phyloP scores from a whole-genome alignment of 345 rosid species.

The Euphorbia lathyris region DNA sequence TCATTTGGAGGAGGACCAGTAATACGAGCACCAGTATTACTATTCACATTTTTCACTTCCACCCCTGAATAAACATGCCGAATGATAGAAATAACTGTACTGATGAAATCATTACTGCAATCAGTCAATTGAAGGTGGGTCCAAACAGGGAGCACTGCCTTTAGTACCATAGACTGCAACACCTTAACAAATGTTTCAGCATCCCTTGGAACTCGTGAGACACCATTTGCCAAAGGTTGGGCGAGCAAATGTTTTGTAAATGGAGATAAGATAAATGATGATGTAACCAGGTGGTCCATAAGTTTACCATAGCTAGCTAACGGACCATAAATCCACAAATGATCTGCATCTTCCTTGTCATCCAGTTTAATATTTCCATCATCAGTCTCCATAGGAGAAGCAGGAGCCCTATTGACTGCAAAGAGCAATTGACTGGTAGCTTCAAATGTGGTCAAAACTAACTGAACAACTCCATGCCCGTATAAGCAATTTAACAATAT shows the following conservation, averaged over 20 bases:
- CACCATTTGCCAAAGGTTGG: conserved; percentile 70
- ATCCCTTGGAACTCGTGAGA: conserved; percentile 65
- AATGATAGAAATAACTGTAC: conserved; percentile 70
- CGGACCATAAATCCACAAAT: conserved; percentile 90
- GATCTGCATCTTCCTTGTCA: conserved; percentile 62
- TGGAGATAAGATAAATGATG: conserved; percentile 82
- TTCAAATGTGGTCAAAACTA: conserved; percentile 87
- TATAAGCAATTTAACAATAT: conserved; percentile 74
- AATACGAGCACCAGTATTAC: conserved; percentile 53
- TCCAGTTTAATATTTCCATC: conserved; percentile 60
- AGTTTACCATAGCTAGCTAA: conserved; percentile 85
- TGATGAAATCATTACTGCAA: conserved; percentile 74
- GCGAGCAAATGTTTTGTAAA: conserved; percentile 77
- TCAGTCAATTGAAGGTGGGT: conserved; percentile 75
- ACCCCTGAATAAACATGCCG: conserved; percentile 89
- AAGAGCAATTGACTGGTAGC: conserved; percentile 88
- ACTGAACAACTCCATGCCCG: conserved; percentile 74
- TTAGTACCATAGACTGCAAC: conserved; percentile 90
- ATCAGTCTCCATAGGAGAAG: conserved; percentile 94
- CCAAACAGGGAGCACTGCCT: conserved; percentile 93
- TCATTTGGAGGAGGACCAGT: conserved; percentile 91
- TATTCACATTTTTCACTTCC: conserved; percentile 69
- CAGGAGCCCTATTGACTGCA: conserved; percentile 57
- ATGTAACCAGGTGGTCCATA: conserved; percentile 93
- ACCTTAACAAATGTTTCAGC: conserved; percentile 88